Evolutionary conservation across 768 basidiomycete species (phyloP).

Genomic region (Collybia nuda): DNA sequence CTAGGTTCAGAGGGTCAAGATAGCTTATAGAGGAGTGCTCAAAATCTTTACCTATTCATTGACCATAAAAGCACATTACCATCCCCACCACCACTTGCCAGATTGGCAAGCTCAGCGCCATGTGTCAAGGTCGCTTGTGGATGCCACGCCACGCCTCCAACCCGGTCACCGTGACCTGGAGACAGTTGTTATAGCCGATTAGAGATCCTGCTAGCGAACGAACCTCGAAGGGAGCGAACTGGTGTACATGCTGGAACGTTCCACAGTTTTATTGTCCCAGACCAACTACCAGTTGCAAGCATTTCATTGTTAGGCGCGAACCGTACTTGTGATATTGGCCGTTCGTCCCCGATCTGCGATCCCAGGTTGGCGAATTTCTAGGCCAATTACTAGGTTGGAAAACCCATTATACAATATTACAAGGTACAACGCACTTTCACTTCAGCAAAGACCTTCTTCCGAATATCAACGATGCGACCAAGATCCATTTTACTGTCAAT

Average conservation of each 20-base stretch:
- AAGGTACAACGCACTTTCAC: constrained; percentile 67
- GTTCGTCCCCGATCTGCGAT: constrained; percentile 96
- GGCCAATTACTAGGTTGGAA: neutral
- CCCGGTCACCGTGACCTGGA: constrained; percentile 82
- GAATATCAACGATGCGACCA: constrained; percentile 85
- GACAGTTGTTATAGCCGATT: constrained; percentile 9
- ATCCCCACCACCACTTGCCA: constrained; percentile 92
- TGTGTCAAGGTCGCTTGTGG: constrained; percentile 84
- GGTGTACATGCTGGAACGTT: constrained; percentile 89
- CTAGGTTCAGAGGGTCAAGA: constrained; percentile 35
- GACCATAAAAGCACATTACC: constrained; percentile 88
- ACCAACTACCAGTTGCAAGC: constrained; percentile 94
- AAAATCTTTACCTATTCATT: constrained; percentile 60
- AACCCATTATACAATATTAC: neutral
- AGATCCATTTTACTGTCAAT: constrained; percentile 87
- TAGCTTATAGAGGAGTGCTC: neutral
- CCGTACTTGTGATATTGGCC: constrained; percentile 90
- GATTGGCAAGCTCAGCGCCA: constrained; percentile 64
- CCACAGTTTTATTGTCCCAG: constrained; percentile 94
- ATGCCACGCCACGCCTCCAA: constrained; percentile 98
- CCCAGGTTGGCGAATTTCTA: constrained; percentile 91
- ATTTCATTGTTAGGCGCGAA: constrained; percentile 91
- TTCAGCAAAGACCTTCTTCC: constrained; percentile 86
- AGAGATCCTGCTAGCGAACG: constrained; percentile 8
- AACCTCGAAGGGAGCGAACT: constrained; percentile 73